phyloP scores from a whole-genome alignment of 257 asterid genomes.

The Fraxinus cuspidata region DNA sequence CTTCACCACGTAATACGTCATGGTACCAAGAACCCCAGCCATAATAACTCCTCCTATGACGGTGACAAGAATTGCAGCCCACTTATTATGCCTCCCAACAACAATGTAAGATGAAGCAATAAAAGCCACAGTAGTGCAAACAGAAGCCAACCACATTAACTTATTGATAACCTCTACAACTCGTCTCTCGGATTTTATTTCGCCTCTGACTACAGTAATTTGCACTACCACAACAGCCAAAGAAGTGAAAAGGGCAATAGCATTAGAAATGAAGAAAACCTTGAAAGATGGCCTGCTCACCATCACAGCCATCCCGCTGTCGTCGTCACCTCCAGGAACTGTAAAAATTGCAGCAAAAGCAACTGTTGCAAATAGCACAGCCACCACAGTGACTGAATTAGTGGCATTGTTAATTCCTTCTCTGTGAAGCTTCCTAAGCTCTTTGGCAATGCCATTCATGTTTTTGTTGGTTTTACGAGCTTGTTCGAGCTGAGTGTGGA shows the following conservation, averaged over 20 bases:
- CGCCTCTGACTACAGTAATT: slow-evolving; percentile 75
- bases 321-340: slow-evolving; percentile 72
- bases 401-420: slow-evolving; percentile 60
- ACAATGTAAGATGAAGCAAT: slow-evolving; percentile 67
- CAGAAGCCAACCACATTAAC: slow-evolving; percentile 85
- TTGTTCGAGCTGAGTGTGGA: slow-evolving; percentile 75
- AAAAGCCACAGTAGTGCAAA: slow-evolving; percentile 74
- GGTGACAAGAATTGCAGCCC: slow-evolving; percentile 70
- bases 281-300: slow-evolving; percentile 45
- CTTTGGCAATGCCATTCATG: slow-evolving; percentile 71
- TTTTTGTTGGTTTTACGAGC: slow-evolving; percentile 69
- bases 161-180: slow-evolving; percentile 73
- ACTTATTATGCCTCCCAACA: slow-evolving; percentile 51
- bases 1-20: slow-evolving; percentile 73
- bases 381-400: slow-evolving; percentile 74
- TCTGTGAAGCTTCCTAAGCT: slow-evolving; percentile 69
- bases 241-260: slow-evolving; percentile 73
- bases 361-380: slow-evolving; percentile 71
- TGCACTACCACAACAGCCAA: slow-evolving; percentile 79
- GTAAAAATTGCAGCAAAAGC: slow-evolving; percentile 83
- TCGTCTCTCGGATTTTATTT: slow-evolving; percentile 63
- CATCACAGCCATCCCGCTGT: slow-evolving; percentile 53
- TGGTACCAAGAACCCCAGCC: slow-evolving; percentile 62
- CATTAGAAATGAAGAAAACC: slow-evolving; percentile 66
- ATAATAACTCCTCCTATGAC: slow-evolving; percentile 55